Conservation (phyloP, 2,329 filamentous ascomycete species). For the Huntiella abstrusa region DNA sequence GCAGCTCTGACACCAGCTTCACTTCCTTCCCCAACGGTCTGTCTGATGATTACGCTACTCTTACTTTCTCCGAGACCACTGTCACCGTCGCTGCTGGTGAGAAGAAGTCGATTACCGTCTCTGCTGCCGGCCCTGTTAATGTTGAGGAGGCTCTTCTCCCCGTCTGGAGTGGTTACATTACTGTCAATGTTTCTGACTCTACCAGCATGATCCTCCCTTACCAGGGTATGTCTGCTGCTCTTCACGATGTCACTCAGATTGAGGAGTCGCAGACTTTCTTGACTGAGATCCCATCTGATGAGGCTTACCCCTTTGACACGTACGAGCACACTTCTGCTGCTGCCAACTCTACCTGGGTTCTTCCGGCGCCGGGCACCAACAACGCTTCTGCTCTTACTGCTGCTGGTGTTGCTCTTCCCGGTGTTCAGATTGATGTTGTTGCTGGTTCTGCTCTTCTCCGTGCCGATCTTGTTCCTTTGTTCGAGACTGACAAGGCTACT, state of each 20-base stretch:
- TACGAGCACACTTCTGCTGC: slow-evolving; percentile 17
- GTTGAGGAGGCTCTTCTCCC: slow-evolving; percentile 19
- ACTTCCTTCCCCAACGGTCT: slow-evolving; percentile 27
- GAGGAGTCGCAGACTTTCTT: slow-evolving; percentile 15
- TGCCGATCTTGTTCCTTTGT: slow-evolving; percentile 17
- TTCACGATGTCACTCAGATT: slow-evolving; percentile 20
- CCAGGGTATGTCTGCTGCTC: slow-evolving; percentile 19
- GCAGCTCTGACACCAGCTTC: slow-evolving; percentile 19
- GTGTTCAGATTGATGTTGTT: slow-evolving; percentile 19
- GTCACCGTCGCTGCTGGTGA: slow-evolving; percentile 20
- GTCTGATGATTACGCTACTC: slow-evolving; percentile 22
- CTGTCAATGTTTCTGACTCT: slow-evolving; percentile 21
- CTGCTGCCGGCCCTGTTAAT: slow-evolving; percentile 17
- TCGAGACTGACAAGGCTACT: slow-evolving; percentile 12
- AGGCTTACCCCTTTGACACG: slow-evolving; percentile 10
- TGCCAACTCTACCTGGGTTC: slow-evolving; percentile 17
- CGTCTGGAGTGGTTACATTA: slow-evolving; percentile 26
- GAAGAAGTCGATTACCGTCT: slow-evolving; percentile 16
- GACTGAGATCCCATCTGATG: slow-evolving; percentile 17
- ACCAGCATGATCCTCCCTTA: slow-evolving; percentile 22
- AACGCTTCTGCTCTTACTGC: neutral
- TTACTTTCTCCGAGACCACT: slow-evolving; percentile 24
- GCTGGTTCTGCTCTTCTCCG: slow-evolving; percentile 23
- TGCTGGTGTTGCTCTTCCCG: slow-evolving; percentile 17
- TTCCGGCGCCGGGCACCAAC: slow-evolving; percentile 4